Evolutionary conservation across 345 rosid genomes (phyloP), one percentile per base, ranked within the genome.

Genomic region (Bruguiera sexangula): DNA sequence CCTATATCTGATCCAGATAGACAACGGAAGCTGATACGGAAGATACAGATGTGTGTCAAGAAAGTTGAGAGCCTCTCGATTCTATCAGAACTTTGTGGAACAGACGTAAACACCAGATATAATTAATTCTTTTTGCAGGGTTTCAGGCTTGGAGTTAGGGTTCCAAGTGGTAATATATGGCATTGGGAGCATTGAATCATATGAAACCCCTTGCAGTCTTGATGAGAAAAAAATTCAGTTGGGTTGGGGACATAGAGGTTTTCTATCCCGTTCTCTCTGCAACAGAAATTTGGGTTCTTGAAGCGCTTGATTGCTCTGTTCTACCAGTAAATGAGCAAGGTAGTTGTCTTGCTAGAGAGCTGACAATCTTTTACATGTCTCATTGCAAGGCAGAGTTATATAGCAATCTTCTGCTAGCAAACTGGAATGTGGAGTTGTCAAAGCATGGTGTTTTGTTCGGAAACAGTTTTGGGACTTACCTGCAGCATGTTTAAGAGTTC

Each of bases 331-430:
- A 92, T 16, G 96, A 92, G 82, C 88, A 87, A 55, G 97, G 87
- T 53, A 85, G 89, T 15, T 81, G 93, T 27, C 73, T 22, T 22
- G 22, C 83, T 59, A 53, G 39, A 57, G 87, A 80, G 73, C 93
- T 96, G 62, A 86, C 85, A 0, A 84, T 92, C 39, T 92, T 95
- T 79, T 92, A 80, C 76, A 92, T 92, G 99, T 92, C 96, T 19
- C 97, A 92, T 64, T 95, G 97, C 51, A 96, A 92, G 53, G 96
- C 89, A n/a, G 88, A 70, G 82, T 66, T 95, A 26, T 95, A 87
- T 55, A 71, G 77, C 82, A 88, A 92, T 78, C 89, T 95, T 16
- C 64, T 89, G 69, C 83, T 83, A 56, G 85, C 87, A 9, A 92
- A 92, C 54, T 87, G 95, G 96, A 76, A 74, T 19, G 51, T 53